Conservation (phyloP, 306 rosid genomes). For the Biancaea sappan region DNA sequence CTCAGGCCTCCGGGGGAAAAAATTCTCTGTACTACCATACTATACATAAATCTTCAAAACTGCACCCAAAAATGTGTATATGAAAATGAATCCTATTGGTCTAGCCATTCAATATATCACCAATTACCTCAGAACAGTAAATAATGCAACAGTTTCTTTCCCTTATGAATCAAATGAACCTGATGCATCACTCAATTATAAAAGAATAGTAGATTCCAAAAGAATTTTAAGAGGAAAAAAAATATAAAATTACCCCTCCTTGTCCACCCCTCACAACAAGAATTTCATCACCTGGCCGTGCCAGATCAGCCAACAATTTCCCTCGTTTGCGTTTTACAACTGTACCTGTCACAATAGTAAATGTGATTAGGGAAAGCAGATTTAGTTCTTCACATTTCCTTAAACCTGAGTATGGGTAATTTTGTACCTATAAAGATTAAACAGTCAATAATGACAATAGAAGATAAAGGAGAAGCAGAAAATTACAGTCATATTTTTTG, state of each 20-base stretch:
- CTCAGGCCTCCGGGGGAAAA: not conserved
- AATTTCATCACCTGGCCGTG: conserved; percentile 77
- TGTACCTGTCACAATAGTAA: conserved; percentile 61
- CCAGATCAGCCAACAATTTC: conserved; percentile 81
- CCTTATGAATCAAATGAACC: not conserved
- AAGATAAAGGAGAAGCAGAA: not conserved
- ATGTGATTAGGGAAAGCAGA: not conserved
- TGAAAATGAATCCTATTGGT: not conserved
- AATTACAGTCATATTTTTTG: not conserved
- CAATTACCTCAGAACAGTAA: conserved; percentile 19
- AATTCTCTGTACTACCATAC: not conserved
- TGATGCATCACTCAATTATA: conserved; percentile 1
- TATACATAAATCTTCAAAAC: not conserved
- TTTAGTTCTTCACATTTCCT: conserved; percentile 6
- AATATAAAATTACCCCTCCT: conserved; percentile 87
- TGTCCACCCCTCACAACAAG: conserved; percentile 95
- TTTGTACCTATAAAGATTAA: not conserved
- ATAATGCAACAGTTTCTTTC: conserved; percentile 1
- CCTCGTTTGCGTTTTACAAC: conserved; percentile 88
- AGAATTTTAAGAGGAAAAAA: conserved; percentile 9
- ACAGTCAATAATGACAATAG: not conserved
- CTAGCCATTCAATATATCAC: not conserved
- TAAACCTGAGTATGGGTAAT: not conserved
- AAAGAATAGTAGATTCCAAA: not conserved
- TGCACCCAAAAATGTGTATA: not conserved